Evolutionary conservation across 257 asterid species (phyloP).

Genomic region (Leptodermis oblonga): DNA sequence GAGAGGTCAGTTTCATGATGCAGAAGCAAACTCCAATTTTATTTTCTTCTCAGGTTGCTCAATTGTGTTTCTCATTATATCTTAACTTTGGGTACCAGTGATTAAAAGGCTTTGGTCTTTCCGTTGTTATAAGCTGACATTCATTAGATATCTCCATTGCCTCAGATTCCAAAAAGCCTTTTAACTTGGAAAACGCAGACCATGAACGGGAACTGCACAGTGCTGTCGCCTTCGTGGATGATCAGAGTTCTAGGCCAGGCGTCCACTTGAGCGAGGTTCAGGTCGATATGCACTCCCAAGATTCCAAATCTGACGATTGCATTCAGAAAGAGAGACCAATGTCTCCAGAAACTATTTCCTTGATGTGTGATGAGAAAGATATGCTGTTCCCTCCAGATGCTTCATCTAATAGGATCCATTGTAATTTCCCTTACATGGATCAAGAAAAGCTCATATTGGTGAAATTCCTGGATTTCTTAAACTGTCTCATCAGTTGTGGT

Average conservation of each 20-base stretch:
- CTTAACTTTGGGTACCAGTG: neutral
- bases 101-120: neutral
- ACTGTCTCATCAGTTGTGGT: conserved; percentile 23
- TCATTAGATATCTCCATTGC: neutral
- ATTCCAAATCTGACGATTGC: conserved; percentile 16
- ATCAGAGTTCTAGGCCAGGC: neutral
- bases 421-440: conserved; percentile 17
- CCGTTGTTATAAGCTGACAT: neutral
- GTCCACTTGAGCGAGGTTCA: conserved; percentile 7
- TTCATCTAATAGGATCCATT: conserved; percentile 7
- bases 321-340: conserved; percentile 22
- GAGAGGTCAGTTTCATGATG: conserved; percentile 21
- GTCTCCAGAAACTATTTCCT: conserved; percentile 24
- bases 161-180: neutral
- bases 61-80: neutral
- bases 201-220: neutral
- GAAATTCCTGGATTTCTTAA: conserved; percentile 26
- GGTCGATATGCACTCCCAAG: conserved; percentile 11
- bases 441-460: conserved; percentile 25
- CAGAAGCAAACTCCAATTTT: neutral
- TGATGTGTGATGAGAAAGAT: conserved; percentile 27
- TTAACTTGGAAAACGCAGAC: neutral
- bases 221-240: neutral
- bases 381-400: conserved; percentile 19
- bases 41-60: conserved; percentile 3